phyloP scores from a whole-genome alignment of 2,329 filamentous ascomycete genomes.

The Akanthomyces lecanii region DNA sequence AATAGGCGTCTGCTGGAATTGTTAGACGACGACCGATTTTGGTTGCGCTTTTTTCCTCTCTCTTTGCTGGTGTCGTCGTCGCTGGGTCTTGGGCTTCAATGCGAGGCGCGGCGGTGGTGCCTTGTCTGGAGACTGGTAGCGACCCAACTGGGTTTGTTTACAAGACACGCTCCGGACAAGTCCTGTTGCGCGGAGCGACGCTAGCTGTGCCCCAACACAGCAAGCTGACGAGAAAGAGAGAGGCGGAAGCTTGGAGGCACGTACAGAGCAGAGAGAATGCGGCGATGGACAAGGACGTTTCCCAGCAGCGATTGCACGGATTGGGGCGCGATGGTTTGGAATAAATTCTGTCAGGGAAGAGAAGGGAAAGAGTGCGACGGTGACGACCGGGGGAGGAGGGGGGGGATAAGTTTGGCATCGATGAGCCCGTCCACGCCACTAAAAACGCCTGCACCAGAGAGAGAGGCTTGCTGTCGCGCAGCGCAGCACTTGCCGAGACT shows the following conservation, averaged over 20 bases:
- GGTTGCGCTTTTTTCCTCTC: not conserved
- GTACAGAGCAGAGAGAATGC: not conserved
- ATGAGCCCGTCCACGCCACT: slow-evolving; percentile 4
- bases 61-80: not conserved
- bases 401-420: not conserved
- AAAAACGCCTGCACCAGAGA: not conserved
- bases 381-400: not conserved
- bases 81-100: slow-evolving; percentile 17
- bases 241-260: not conserved
- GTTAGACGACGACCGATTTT: not conserved
- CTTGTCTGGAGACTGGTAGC: slow-evolving; percentile 5
- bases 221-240: not conserved
- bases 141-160: slow-evolving; percentile 17
- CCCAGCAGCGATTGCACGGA: not conserved
- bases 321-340: not conserved
- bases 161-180: slow-evolving; percentile 6
- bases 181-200: slow-evolving; percentile 9
- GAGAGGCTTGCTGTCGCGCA: not conserved
- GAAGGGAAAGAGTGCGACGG: not conserved
- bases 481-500: not conserved
- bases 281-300: not conserved
- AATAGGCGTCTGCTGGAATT: slow-evolving; percentile 11
- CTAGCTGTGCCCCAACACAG: not conserved
- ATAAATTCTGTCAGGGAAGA: not conserved
- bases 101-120: slow-evolving; percentile 14